Conservation (phyloP, 805 yeast genomes). For the Candida montana region DNA sequence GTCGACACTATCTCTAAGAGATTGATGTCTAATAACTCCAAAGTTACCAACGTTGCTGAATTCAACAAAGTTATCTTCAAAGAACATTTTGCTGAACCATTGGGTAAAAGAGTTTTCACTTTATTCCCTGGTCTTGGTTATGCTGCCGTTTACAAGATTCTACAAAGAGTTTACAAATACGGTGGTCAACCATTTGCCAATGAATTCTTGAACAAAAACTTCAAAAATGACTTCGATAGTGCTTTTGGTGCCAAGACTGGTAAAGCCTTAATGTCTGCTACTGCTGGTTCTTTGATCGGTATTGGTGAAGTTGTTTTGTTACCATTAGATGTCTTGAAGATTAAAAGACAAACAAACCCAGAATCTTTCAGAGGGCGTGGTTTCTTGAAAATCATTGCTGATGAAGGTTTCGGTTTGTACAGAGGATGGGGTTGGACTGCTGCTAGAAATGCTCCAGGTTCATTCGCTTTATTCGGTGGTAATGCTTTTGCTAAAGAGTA, state of each 20-base stretch:
- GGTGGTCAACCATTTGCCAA: constrained; percentile 99
- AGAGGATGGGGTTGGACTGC: constrained; percentile 99
- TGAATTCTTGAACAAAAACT: constrained; percentile 78
- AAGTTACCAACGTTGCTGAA: constrained; percentile 55
- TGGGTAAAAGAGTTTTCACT: constrained; percentile 68
- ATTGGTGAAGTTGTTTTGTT: constrained; percentile 94
- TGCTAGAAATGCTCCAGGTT: constrained; percentile 99
- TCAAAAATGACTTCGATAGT: constrained; percentile 61
- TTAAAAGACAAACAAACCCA: constrained; percentile 99
- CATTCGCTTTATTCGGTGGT: constrained; percentile 96
- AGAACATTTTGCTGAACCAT: constrained; percentile 67
- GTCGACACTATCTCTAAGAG: constrained; percentile 97
- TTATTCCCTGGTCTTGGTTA: constrained; percentile 97
- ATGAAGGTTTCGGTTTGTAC: constrained; percentile 91
- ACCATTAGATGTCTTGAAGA: constrained; percentile 94
- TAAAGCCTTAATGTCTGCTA: constrained; percentile 93
- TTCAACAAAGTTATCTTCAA: constrained; percentile 85
- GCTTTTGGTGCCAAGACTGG: constrained; percentile 91
- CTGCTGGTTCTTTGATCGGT: constrained; percentile 96
- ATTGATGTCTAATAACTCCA: constrained; percentile 77
- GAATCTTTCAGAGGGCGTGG: constrained; percentile 99
- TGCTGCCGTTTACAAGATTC: constrained; percentile 93
- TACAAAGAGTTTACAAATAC: constrained; percentile 96
- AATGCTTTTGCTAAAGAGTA: constrained; percentile 98
- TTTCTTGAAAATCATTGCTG: constrained; percentile 73